Conservation (phyloP, 352 stramenopile species). For the Blastocystis sp. region DNA sequence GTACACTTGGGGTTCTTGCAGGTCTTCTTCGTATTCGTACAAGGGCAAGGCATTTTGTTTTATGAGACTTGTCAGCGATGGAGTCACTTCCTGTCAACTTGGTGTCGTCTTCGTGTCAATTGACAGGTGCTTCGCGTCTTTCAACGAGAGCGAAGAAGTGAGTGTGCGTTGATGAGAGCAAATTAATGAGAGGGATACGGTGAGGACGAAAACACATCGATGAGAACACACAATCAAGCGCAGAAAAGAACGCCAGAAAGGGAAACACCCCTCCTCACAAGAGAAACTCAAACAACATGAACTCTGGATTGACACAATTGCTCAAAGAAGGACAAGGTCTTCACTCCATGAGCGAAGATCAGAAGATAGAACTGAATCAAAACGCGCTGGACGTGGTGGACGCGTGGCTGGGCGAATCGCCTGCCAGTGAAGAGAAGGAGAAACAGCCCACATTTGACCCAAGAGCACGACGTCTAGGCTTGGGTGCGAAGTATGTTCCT, state of each 20-base stretch:
- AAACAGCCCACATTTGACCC: slow-evolving; percentile 48
- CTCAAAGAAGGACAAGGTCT: no score
- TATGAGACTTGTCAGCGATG: background rate
- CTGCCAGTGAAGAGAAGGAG: background rate
- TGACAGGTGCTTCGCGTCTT: no score
- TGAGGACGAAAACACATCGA: background rate
- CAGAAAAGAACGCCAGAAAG: no score
- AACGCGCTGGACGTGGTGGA: slow-evolving; percentile 58
- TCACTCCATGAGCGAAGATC: slow-evolving; percentile 55
- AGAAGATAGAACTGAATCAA: slow-evolving; percentile 47
- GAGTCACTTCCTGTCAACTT: background rate
- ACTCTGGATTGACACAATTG: no score
- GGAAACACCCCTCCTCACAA: no score
- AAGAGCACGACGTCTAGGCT: slow-evolving; percentile 31
- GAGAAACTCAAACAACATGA: no score
- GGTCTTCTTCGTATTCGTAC: slow-evolving; percentile 58
- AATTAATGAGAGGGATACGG: background rate
- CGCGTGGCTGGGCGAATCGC: slow-evolving; percentile 27
- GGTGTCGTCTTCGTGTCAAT: no score
- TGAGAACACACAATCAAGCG: no score
- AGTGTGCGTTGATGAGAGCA: no score
- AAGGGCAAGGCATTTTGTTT: slow-evolving; percentile 50
- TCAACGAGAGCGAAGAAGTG: no score
- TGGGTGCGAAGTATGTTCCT: slow-evolving; percentile 62
- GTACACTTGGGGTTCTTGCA: slow-evolving; percentile 72